These are phyloP conservation scores for Jatropha multifida DNA, from an alignment of 441 rosid species.

Conservation along the genomic window DNA sequence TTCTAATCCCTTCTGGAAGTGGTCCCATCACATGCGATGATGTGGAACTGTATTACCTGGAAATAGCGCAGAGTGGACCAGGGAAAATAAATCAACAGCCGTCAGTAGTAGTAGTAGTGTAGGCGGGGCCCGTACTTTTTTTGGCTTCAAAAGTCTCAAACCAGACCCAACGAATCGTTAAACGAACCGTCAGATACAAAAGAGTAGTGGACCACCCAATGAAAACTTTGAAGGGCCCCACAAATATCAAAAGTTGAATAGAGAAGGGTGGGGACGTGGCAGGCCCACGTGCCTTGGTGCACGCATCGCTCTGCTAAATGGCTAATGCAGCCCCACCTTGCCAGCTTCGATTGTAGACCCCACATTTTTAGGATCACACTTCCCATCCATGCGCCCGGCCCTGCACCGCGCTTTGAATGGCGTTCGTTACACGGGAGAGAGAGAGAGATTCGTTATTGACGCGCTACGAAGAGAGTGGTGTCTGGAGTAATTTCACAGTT, in stretches of 20 bases:
- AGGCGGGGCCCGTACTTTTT: background rate
- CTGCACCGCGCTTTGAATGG: background rate
- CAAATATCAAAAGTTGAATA: background rate
- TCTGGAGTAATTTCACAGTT: background rate
- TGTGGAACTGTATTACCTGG: background rate
- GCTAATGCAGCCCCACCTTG: background rate
- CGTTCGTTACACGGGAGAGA: background rate
- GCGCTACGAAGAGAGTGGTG: background rate
- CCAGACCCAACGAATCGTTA: background rate
- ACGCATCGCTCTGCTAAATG: background rate
- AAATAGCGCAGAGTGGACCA: constrained; percentile 3
- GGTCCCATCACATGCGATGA: constrained; percentile 1
- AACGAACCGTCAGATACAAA: too few species aligned
- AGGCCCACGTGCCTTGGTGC: constrained; percentile 7
- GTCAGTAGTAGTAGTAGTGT: background rate
- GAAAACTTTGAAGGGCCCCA: constrained; percentile 7
- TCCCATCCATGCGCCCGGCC: background rate
- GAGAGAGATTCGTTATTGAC: background rate
- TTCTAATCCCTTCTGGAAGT: background rate
- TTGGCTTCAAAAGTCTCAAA: background rate
- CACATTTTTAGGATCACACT: constrained; percentile 8
- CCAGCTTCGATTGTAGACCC: constrained; percentile 10
- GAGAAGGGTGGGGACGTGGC: background rate
- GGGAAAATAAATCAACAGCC: constrained; percentile 7
- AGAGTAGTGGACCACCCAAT: background rate